These are phyloP conservation scores for Penicillium atrosanguineum DNA, from an alignment of 495 filamentous ascomycete genomes.

Conservation along the genomic window DNA sequence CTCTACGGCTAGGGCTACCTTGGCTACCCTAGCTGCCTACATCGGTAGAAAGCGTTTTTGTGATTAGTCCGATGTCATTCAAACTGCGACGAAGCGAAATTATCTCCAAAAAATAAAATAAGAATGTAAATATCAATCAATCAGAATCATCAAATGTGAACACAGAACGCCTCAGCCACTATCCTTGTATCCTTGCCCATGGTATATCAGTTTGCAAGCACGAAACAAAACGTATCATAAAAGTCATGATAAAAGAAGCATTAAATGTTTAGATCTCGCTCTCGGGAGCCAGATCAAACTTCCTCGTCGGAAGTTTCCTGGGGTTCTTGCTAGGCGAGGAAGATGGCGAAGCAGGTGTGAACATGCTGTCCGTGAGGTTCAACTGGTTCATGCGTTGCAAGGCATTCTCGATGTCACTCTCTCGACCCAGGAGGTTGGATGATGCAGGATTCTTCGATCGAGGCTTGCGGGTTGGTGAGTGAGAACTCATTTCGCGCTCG, in stretches of 20 bases:
- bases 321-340: constrained; percentile 43
- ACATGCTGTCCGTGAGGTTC: constrained; percentile 42
- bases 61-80: not conserved
- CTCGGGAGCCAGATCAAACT: constrained; percentile 57
- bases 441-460: constrained; percentile 28
- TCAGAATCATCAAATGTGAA: not conserved
- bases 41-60: not conserved
- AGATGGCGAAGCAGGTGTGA: constrained; percentile 24
- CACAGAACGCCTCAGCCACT: constrained; percentile 18
- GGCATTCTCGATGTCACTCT: constrained; percentile 44
- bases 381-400: constrained; percentile 44
- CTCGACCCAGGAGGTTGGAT: constrained; percentile 33
- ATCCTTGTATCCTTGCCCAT: constrained; percentile 11
- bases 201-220: constrained; percentile 13
- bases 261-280: constrained; percentile 37
- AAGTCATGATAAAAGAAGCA: constrained; percentile 13
- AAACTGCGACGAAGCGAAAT: not conserved
- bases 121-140: not conserved
- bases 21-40: not conserved
- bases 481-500: constrained; percentile 46
- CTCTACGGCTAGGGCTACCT: not conserved
- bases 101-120: not conserved
- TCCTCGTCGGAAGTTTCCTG: constrained; percentile 53
- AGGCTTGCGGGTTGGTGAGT: constrained; percentile 47
- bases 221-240: constrained; percentile 18